Conservation (phyloP, 1,139 yeast genomes). For the Hanseniaspora gamundiae region DNA sequence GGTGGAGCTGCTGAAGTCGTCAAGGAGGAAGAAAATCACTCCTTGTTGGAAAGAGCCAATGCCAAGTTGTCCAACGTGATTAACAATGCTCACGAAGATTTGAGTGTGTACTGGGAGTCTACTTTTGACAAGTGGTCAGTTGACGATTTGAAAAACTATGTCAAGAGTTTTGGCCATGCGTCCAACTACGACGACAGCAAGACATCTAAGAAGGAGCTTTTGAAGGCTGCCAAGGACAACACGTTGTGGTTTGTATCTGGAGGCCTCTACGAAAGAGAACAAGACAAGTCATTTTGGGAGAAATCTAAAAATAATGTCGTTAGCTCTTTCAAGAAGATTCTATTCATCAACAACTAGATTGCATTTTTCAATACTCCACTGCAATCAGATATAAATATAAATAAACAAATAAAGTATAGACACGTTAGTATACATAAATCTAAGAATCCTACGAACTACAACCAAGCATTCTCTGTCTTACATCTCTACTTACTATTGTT, state of each 20-base stretch:
- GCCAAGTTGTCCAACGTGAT: slow-evolving; percentile 13
- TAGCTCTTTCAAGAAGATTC: not conserved
- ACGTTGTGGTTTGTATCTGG: slow-evolving; percentile 28
- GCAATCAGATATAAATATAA: too few species aligned
- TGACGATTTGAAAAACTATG: slow-evolving; percentile 41
- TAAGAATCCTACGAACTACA: too few species aligned
- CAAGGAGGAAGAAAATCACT: not conserved
- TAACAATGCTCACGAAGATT: slow-evolving; percentile 17
- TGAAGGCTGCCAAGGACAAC: slow-evolving; percentile 36
- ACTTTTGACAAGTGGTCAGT: slow-evolving; percentile 41
- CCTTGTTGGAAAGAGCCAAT: slow-evolving; percentile 21
- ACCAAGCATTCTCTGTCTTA: too few species aligned
- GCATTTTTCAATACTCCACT: not conserved
- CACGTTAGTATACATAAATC: too few species aligned
- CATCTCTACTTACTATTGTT: too few species aligned
- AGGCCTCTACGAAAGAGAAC: slow-evolving; percentile 9
- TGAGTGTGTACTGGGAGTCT: slow-evolving; percentile 20
- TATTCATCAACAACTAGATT: not conserved
- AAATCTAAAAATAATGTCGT: not conserved
- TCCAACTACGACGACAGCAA: slow-evolving; percentile 24
- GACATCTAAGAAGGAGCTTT: slow-evolving; percentile 31
- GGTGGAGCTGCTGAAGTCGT: slow-evolving; percentile 29
- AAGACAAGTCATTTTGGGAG: slow-evolving; percentile 1
- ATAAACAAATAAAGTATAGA: too few species aligned
- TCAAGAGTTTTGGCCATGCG: slow-evolving; percentile 40